phyloP scores from a whole-genome alignment of 495 filamentous ascomycete species.

The Xylaria grammica region DNA sequence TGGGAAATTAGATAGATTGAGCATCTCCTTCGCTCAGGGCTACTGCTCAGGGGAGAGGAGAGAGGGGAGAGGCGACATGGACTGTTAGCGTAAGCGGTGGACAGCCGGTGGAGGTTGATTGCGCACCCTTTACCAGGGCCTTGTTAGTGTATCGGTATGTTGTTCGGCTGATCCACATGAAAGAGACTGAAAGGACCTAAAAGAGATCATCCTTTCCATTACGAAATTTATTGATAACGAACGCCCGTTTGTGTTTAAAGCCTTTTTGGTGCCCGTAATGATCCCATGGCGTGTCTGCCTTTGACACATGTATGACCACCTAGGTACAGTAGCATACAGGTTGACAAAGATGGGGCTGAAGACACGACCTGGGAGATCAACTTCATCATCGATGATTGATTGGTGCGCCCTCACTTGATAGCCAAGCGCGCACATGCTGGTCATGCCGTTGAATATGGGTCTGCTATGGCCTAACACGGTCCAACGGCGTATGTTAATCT shows the following conservation, averaged over 20 bases:
- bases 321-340: background rate
- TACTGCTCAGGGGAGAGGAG: too few species aligned
- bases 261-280: background rate
- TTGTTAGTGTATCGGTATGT: constrained; percentile 11
- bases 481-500: constrained; percentile 10
- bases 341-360: background rate
- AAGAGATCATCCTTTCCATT: constrained; percentile 1
- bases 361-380: background rate
- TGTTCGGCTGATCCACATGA: constrained; percentile 17
- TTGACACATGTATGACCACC: background rate
- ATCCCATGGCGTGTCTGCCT: background rate
- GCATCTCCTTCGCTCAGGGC: constrained; percentile 28
- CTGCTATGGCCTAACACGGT: background rate
- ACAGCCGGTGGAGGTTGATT: constrained; percentile 24
- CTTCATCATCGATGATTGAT: background rate
- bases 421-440: constrained; percentile 15
- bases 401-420: constrained; percentile 13
- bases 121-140: constrained; percentile 3
- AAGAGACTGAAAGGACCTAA: constrained; percentile 5
- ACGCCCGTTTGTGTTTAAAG: background rate
- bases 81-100: background rate
- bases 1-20: constrained; percentile 43
- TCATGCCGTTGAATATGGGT: constrained; percentile 5
- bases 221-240: constrained; percentile 4
- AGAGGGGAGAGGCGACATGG: constrained; percentile 22